These are phyloP conservation scores for Tolypocladium inflatum DNA, from an alignment of 2,329 filamentous ascomycete genomes.

Conservation along the genomic window DNA sequence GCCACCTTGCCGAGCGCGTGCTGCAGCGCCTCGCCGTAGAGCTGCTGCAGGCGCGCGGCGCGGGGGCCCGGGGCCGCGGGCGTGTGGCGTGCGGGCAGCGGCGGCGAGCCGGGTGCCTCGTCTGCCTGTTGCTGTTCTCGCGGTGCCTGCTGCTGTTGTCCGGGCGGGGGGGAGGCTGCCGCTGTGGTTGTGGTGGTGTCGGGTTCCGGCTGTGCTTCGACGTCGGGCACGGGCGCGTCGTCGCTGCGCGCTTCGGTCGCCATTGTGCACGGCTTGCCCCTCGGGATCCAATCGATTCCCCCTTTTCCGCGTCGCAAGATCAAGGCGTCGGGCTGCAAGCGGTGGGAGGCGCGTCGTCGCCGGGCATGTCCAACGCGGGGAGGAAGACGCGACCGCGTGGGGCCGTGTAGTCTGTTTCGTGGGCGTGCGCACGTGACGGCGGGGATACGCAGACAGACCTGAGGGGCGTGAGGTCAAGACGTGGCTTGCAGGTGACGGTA, in stretches of 20 bases:
- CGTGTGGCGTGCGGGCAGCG: slow-evolving; percentile 27
- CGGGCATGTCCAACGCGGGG: neutral
- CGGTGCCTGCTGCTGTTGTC: neutral
- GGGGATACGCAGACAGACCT: no score
- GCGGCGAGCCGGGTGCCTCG: slow-evolving; percentile 21
- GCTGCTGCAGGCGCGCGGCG: slow-evolving; percentile 42
- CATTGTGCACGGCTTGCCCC: neutral
- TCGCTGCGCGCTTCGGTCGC: neutral
- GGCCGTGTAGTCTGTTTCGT: no score
- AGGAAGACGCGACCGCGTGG: neutral
- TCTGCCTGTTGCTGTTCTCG: neutral
- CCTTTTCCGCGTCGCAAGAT: no score
- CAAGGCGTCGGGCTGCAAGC: neutral
- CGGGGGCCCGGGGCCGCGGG: slow-evolving; percentile 44
- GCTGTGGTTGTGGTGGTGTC: neutral
- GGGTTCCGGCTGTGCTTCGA: neutral
- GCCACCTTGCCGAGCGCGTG: slow-evolving; percentile 46
- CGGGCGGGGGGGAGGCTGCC: neutral
- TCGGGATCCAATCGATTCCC: neutral
- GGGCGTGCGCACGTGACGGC: neutral
- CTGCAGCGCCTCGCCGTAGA: slow-evolving; percentile 41
- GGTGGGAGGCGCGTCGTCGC: neutral
- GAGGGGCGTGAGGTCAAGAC: no score
- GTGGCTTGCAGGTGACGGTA: no score
- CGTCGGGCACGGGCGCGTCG: neutral